phyloP scores from a whole-genome alignment of 2,329 filamentous ascomycete species.

The Colletotrichum falcatum region DNA sequence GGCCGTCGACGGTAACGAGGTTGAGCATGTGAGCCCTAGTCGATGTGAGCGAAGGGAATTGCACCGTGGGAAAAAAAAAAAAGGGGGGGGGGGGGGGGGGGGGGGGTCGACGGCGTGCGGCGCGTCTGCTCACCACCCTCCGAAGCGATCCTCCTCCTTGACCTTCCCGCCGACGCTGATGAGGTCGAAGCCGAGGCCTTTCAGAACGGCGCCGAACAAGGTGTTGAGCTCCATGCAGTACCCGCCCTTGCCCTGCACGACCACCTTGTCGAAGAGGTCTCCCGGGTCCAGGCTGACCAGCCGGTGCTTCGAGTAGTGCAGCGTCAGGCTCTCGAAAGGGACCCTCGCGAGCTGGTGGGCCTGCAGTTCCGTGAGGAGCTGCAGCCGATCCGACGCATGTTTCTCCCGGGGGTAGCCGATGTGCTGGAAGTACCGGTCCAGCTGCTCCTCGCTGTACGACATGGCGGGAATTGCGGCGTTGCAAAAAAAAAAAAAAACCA shows the following conservation, averaged over 20 bases:
- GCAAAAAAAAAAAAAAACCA: no score
- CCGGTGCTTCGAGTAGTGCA: constrained; percentile 61
- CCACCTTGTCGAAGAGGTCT: constrained; percentile 58
- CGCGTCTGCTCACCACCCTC: constrained; percentile 41
- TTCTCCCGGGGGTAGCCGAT: constrained; percentile 45
- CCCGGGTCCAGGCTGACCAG: constrained; percentile 54
- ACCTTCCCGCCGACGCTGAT: constrained; percentile 60
- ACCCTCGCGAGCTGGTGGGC: constrained; percentile 60
- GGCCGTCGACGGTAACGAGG: constrained; percentile 64
- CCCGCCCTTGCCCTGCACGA: constrained; percentile 59
- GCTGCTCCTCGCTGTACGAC: constrained; percentile 46
- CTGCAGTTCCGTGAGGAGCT: constrained; percentile 49
- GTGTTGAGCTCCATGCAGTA: constrained; percentile 66
- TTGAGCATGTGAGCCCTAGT: constrained; percentile 69
- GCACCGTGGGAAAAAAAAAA: neutral
- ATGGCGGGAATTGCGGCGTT: neutral
- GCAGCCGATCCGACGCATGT: constrained; percentile 45
- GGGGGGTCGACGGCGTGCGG: no score
- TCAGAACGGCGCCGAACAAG: constrained; percentile 60
- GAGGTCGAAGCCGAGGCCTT: constrained; percentile 61
- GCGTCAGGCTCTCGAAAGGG: constrained; percentile 65
- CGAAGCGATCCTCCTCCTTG: constrained; percentile 41
- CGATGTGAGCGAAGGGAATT: constrained; percentile 46
- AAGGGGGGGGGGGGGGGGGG: no score
- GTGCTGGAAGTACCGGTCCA: constrained; percentile 47